Evolutionary conservation across 202 grass and related monocot species (phyloP).

Genomic region (Saccharum hybrid): DNA sequence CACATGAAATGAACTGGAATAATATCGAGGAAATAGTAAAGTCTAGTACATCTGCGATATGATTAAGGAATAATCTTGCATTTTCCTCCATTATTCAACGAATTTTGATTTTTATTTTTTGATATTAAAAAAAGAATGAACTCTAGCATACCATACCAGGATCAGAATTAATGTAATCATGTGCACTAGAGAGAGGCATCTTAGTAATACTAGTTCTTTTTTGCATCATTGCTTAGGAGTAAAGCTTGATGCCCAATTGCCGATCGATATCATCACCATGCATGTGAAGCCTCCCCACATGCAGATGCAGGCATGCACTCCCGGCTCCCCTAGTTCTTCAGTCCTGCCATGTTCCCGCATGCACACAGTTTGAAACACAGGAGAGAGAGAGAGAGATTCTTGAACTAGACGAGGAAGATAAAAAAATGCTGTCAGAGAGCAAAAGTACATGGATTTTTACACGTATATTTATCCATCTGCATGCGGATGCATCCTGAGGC

Average conservation of each 20-base stretch:
- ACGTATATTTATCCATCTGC: slow-evolving; percentile 3
- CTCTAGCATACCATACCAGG: not conserved
- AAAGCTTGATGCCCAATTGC: slow-evolving; percentile 2
- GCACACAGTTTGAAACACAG: slow-evolving; percentile 27
- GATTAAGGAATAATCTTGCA: too few relatives aligned
- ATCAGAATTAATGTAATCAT: slow-evolving; percentile 41
- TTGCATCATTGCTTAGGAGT: slow-evolving; percentile 17
- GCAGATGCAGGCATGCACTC: slow-evolving; percentile 44
- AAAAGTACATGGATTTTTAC: not conserved
- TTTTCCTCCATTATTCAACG: slow-evolving; percentile 30
- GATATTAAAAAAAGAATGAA: not conserved
- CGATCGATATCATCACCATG: slow-evolving; percentile 34
- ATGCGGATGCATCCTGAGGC: slow-evolving; percentile 30
- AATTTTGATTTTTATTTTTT: not conserved
- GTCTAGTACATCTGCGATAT: too few relatives aligned
- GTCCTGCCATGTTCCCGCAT: slow-evolving; percentile 34
- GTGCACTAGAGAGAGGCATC: slow-evolving; percentile 32
- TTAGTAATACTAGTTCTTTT: too few relatives aligned
- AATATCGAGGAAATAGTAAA: too few relatives aligned
- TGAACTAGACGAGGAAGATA: too few relatives aligned
- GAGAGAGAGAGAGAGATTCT: slow-evolving; percentile 21
- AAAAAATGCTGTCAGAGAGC: not conserved
- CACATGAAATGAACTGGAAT: slow-evolving; percentile 39
- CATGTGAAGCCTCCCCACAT: slow-evolving; percentile 50
- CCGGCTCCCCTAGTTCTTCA: not conserved